These are phyloP conservation scores for Fusarium chlamydosporum DNA, from an alignment of 2,329 filamentous ascomycete species.

Conservation along the genomic window DNA sequence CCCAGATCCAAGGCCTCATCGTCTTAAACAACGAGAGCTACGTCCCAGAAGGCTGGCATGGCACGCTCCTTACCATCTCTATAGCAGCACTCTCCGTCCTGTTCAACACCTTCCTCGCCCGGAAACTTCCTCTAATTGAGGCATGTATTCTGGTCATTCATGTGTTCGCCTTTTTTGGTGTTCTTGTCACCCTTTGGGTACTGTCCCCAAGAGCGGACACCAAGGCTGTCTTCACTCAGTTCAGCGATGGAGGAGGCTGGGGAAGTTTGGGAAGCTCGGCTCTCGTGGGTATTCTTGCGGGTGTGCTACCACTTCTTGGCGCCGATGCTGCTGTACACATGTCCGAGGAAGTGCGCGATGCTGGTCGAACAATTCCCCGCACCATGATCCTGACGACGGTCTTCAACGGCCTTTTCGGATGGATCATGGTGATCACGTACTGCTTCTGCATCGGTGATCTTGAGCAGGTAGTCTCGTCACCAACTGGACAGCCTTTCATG, in stretches of 20 bases:
- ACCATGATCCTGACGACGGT: conserved; percentile 43
- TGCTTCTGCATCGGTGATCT: conserved; percentile 46
- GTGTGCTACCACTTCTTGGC: conserved; percentile 37
- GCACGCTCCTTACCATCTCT: conserved; percentile 34
- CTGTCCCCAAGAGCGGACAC: conserved; percentile 40
- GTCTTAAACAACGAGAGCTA: conserved; percentile 51
- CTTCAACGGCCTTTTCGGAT: conserved; percentile 44
- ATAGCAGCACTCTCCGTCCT: conserved; percentile 37
- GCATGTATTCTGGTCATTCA: conserved; percentile 39
- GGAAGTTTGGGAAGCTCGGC: conserved; percentile 37
- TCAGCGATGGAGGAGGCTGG: conserved; percentile 45
- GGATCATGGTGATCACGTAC: conserved; percentile 46
- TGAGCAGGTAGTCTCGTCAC: conserved; percentile 36
- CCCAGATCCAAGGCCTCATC: conserved; percentile 61
- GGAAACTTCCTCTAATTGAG: conserved; percentile 39
- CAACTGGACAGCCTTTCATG: conserved; percentile 46
- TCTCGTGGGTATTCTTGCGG: conserved; percentile 43
- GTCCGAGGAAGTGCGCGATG: conserved; percentile 44
- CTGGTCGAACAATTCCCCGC: conserved; percentile 37
- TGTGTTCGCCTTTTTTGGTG: conserved; percentile 45
- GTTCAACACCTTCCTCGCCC: conserved; percentile 41
- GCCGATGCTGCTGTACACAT: conserved; percentile 47
- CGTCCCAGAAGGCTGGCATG: conserved; percentile 39
- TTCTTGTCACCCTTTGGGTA: conserved; percentile 44
- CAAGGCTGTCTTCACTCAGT: conserved; percentile 37